These are phyloP conservation scores for Jackrogersella multiformis DNA, from an alignment of 495 filamentous ascomycete species.

Conservation along the genomic window DNA sequence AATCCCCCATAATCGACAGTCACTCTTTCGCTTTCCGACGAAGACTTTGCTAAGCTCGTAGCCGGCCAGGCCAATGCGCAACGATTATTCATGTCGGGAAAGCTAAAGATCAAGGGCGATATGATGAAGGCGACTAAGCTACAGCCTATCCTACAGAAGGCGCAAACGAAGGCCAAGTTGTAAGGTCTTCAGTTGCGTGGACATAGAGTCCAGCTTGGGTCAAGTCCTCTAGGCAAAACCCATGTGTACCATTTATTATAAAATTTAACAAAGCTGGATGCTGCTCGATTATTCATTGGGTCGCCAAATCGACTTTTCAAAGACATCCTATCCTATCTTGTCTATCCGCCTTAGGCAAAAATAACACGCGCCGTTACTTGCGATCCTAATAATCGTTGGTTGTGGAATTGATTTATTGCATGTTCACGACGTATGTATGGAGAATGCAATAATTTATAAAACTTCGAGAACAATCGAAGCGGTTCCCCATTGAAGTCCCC, in stretches of 20 bases:
- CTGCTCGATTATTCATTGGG: neutral
- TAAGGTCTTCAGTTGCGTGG: slow-evolving; percentile 51
- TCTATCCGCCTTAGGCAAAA: too few species aligned
- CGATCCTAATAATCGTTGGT: too few species aligned
- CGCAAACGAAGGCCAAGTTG: slow-evolving; percentile 83
- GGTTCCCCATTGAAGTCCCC: too few species aligned
- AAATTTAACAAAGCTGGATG: neutral
- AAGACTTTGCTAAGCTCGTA: slow-evolving; percentile 84
- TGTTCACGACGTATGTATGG: too few species aligned
- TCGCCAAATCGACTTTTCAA: neutral
- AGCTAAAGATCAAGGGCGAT: slow-evolving; percentile 97
- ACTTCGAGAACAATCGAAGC: too few species aligned
- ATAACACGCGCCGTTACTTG: too few species aligned
- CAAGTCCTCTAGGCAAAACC: neutral
- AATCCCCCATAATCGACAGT: slow-evolving; percentile 60
- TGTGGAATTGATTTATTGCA: too few species aligned
- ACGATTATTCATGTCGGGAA: slow-evolving; percentile 94
- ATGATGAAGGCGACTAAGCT: slow-evolving; percentile 99
- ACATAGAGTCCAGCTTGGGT: slow-evolving; percentile 7
- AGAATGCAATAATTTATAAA: too few species aligned
- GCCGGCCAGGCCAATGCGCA: slow-evolving; percentile 93
- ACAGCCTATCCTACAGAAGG: slow-evolving; percentile 92
- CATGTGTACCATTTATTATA: slow-evolving; percentile 3
- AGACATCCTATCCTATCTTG: too few species aligned
- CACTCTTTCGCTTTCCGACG: slow-evolving; percentile 82